Evolutionary conservation across 2,329 filamentous ascomycete species (phyloP), one percentile per base, ranked within the genome.

Genomic region (Scedosporium apiospermum): DNA sequence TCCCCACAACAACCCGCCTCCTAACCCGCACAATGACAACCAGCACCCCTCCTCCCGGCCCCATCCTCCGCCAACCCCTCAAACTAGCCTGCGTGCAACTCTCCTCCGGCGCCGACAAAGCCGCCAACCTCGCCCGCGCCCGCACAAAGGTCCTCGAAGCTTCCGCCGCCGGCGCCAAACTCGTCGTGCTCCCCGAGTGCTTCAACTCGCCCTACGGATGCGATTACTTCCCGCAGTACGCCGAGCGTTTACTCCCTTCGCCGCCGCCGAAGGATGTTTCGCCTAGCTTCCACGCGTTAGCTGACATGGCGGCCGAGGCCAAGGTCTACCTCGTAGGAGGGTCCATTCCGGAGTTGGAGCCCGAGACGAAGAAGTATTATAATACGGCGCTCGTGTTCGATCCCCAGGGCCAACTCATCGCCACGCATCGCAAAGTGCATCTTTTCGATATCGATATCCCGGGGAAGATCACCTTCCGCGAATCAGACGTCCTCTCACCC

Each of bases 371-470:
- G 3, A 89, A 90, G 68, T 89, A 93, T 77, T 96, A 95, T 82
- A 99, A 99, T 78, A 98, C 95, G 3, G 88, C 86, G 30, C 79
- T 99, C 57, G 86, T 89, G 6, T 99, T 99, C 75, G 84, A 81
- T 0, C 93, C 92, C 0, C 77, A 81, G 9, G 95, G 95, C 3
- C 73, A 81, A n/a, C 80, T 97, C 58, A 81, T 99, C n/a, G 91
- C 87, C 5, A 90, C 87, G 2, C 93, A 98, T 74, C 86, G 95
- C 69, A 99, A 99, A 78, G 87, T 95, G 53, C 95, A 99, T 76
- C 82, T 99, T 53, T 99, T 99, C 75, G 95, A 98, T 76, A 99
- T 99, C 69, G 88, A 96, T 73, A 98, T 99, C 66, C 95, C 95
- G 0, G 93, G 92, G 65, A 93, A 93, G 78, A 96, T 99, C 74